phyloP scores from a whole-genome alignment of 768 basidiomycete species.

The Glaciozyma martinii region DNA sequence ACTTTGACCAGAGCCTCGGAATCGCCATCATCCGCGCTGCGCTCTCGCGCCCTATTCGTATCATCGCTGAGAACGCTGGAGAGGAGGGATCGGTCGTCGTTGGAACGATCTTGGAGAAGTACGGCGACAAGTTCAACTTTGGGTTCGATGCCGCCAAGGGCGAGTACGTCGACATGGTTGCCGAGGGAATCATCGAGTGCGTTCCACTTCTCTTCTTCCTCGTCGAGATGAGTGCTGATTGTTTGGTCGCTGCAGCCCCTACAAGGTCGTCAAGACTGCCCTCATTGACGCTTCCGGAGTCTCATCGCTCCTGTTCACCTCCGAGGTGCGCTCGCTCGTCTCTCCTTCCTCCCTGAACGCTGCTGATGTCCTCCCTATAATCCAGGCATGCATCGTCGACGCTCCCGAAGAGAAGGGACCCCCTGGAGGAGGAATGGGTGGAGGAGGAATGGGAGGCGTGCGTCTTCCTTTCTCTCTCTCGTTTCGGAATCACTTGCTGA shows the following conservation, averaged over 20 bases:
- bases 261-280: constrained; percentile 90
- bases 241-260: constrained; percentile 44
- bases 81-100: constrained; percentile 90
- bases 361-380: too few species aligned
- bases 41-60: constrained; percentile 66
- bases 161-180: constrained; percentile 91
- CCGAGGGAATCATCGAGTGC: constrained; percentile 76
- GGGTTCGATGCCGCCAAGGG: constrained; percentile 86
- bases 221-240: background rate
- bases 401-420: constrained; percentile 59
- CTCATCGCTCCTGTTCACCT: constrained; percentile 85
- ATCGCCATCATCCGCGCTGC: constrained; percentile 63
- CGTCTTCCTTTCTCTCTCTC: background rate
- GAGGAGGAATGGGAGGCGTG: constrained; percentile 3
- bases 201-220: background rate
- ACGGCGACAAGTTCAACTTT: constrained; percentile 67
- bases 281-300: constrained; percentile 86
- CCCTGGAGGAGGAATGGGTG: constrained; percentile 32
- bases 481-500: background rate
- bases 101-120: constrained; percentile 65
- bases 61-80: constrained; percentile 86
- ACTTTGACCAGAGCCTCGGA: constrained; percentile 97
- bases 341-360: too few species aligned
- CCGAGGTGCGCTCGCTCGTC: constrained; percentile 46
- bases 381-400: constrained; percentile 68